Evolutionary conservation across 345 rosid species (phyloP).

Genomic region (Reutealis trisperma): DNA sequence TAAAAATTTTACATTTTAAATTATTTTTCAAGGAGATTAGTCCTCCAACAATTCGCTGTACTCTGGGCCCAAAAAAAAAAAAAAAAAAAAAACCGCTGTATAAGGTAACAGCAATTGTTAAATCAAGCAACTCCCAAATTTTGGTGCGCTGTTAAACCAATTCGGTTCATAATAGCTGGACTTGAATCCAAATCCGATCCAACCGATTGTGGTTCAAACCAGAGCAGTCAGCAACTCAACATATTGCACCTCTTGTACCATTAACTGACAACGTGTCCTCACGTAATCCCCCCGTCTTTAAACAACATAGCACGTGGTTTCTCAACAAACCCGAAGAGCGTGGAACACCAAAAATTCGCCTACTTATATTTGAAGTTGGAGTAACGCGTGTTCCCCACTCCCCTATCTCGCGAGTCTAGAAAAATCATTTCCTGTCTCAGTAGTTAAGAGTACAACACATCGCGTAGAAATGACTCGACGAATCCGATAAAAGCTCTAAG

Average conservation of each 20-base stretch:
- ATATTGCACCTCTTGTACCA: neutral
- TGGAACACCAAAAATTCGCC: neutral
- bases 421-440: neutral
- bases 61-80: no score
- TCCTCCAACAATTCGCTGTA: no score
- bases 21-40: no score
- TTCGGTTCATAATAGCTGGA: no score
- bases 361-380: neutral
- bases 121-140: no score
- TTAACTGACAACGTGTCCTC: neutral
- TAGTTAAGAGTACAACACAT: neutral
- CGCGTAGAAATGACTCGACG: conserved; percentile 15
- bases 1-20: no score
- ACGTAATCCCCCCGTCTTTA: neutral
- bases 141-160: no score
- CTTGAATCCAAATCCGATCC: no score
- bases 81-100: no score
- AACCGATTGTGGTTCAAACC: no score
- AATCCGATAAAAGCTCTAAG: conserved; percentile 6
- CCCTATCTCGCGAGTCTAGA: neutral
- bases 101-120: no score
- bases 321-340: neutral
- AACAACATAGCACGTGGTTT: neutral
- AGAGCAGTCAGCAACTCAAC: no score
- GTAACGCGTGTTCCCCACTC: neutral